Evolutionary conservation across 139 green algal genomes (phyloP).

Genomic region (Choricystis sp.): DNA sequence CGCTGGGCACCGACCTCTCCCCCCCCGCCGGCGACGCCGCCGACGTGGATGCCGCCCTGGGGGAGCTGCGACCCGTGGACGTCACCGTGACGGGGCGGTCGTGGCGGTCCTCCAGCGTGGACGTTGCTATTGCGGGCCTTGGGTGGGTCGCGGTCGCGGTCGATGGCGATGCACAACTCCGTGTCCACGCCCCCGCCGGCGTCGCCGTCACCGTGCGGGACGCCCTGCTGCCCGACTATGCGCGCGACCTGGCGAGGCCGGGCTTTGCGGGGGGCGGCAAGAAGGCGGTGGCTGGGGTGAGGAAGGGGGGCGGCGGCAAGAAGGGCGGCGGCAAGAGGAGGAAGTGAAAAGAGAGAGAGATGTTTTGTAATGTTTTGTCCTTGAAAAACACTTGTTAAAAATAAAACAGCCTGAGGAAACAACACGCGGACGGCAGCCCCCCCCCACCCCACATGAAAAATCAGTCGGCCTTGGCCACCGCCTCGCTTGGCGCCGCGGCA

Average conservation of each 20-base stretch:
- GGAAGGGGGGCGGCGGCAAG: conserved; percentile 6
- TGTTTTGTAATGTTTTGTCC: too few species aligned
- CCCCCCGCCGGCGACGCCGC: conserved; percentile 30
- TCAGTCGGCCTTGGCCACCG: too few species aligned
- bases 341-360: conserved; percentile 7
- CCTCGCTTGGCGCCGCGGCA: too few species aligned
- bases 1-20: conserved; percentile 30
- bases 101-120: conserved; percentile 27
- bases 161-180: conserved; percentile 43
- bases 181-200: conserved; percentile 60
- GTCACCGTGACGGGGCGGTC: conserved; percentile 28
- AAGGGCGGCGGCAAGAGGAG: conserved; percentile 6
- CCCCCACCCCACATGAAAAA: too few species aligned
- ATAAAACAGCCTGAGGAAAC: too few species aligned
- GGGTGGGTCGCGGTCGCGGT: conserved; percentile 80
- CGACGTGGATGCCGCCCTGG: conserved; percentile 8
- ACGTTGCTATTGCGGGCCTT: conserved; percentile 59
- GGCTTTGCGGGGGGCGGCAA: conserved; percentile 17
- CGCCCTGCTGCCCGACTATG: conserved; percentile 69
- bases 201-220: conserved; percentile 66
- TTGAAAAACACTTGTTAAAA: too few species aligned
- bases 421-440: too few species aligned
- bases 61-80: conserved; percentile 18
- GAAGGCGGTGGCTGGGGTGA: not conserved
- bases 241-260: conserved; percentile 50